A percentile compares a stretch with the other conserved stretches of the same genome.
Conservation (phyloP, 495 filamentous ascomycete genomes). For the Neurospora intermedia region DNA sequence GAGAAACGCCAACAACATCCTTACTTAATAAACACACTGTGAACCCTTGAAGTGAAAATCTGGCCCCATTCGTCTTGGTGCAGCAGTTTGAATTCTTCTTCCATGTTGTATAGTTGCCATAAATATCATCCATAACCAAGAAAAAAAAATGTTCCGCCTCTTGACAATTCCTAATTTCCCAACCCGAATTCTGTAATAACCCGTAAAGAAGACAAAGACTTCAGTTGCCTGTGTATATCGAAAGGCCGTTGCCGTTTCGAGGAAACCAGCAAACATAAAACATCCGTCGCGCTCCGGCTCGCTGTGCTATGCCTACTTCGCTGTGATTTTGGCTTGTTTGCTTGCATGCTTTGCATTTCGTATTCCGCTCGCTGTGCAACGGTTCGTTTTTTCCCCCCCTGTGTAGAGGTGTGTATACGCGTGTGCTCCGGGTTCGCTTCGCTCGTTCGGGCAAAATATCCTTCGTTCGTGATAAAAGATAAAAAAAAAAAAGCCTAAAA, state of each 20-base stretch:
- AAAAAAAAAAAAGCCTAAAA: background rate
- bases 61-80: background rate
- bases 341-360: background rate
- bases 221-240: background rate
- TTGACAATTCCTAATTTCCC: background rate
- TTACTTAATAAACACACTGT: background rate
- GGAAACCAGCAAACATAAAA: background rate
- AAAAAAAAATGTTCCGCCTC: background rate
- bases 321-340: background rate
- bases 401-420: background rate
- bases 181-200: background rate
- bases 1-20: background rate
- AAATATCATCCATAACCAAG: background rate
- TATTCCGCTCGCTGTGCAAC: background rate
- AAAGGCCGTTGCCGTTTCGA: background rate
- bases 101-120: background rate
- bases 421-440: background rate
- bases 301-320: background rate
- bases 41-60: background rate
- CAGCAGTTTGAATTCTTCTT: background rate
- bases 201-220: background rate
- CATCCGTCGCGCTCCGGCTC: background rate
- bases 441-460: background rate
- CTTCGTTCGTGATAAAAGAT: background rate
- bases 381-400: background rate